Conservation (phyloP, 371 early-diverging fungal genomes). For the Mucor circinelloides region DNA sequence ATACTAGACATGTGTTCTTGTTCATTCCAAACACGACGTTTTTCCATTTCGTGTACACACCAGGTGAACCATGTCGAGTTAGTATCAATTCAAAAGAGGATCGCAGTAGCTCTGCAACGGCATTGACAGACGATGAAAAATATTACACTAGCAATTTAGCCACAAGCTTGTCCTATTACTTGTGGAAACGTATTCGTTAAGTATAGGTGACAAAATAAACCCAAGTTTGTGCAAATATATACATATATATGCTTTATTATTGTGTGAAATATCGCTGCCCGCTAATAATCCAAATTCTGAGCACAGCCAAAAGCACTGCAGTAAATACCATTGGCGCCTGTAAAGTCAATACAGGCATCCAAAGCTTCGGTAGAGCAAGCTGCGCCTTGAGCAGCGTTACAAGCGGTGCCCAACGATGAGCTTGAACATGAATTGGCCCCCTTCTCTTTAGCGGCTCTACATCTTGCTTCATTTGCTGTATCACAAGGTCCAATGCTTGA, state of each 20-base stretch:
- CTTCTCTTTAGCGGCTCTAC: background rate
- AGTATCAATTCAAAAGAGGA: conserved; percentile 21
- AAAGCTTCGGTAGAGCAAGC: background rate
- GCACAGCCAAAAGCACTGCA: background rate
- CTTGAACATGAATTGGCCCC: background rate
- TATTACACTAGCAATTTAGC: conserved; percentile 24
- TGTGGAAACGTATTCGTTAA: conserved; percentile 32
- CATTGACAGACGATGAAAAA: conserved; percentile 25
- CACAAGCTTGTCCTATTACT: conserved; percentile 32
- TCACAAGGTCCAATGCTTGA: background rate
- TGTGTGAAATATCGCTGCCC: background rate
- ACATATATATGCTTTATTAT: background rate
- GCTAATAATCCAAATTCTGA: background rate
- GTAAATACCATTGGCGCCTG: background rate
- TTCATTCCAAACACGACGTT: conserved; percentile 39
- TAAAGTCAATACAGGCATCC: background rate
- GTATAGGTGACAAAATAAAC: background rate
- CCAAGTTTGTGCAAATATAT: background rate
- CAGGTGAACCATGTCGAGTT: conserved; percentile 1
- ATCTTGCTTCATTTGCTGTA: background rate
- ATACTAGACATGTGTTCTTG: conserved; percentile 32
- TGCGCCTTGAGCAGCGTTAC: background rate
- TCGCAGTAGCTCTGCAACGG: background rate
- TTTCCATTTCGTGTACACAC: conserved; percentile 25
- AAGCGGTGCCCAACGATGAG: background rate